Conservation (phyloP, 1,284 basidiomycete species). For the Cryptococcus sp. region DNA sequence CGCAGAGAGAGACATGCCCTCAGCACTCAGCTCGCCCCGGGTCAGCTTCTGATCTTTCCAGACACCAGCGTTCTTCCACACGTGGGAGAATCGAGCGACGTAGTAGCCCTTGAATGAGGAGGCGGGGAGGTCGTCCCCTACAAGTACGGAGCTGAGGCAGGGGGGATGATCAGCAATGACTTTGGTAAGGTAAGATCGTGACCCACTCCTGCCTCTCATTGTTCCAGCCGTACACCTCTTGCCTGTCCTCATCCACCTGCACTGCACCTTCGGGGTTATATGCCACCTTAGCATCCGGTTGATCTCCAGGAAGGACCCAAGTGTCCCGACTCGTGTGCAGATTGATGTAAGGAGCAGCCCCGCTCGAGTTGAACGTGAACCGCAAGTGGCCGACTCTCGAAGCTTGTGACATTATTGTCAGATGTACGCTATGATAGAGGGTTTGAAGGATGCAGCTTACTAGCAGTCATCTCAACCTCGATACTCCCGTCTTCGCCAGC, state of each 20-base stretch:
- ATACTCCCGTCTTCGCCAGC: slow-evolving; percentile 57
- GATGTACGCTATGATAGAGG: neutral
- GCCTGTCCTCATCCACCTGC: slow-evolving; percentile 52
- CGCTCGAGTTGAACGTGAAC: slow-evolving; percentile 59
- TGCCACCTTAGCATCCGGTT: slow-evolving; percentile 29
- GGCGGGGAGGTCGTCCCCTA: slow-evolving; percentile 52
- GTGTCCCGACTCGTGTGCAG: slow-evolving; percentile 66
- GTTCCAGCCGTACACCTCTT: slow-evolving; percentile 67
- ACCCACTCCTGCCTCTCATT: slow-evolving; percentile 72
- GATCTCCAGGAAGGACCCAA: slow-evolving; percentile 57
- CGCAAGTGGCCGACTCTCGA: slow-evolving; percentile 73
- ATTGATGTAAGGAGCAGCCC: slow-evolving; percentile 59
- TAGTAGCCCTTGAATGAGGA: slow-evolving; percentile 65
- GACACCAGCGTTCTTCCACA: slow-evolving; percentile 56
- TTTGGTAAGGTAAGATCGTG: slow-evolving; percentile 55
- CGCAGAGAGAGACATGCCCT: slow-evolving; percentile 55
- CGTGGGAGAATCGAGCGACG: slow-evolving; percentile 64
- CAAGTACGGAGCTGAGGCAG: slow-evolving; percentile 34
- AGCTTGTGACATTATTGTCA: slow-evolving; percentile 50
- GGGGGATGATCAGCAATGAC: neutral
- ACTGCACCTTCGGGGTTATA: slow-evolving; percentile 60
- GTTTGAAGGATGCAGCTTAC: slow-evolving; percentile 51
- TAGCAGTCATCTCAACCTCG: slow-evolving; percentile 64
- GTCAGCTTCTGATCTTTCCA: slow-evolving; percentile 55
- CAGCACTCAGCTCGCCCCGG: slow-evolving; percentile 28